Base-by-base conservation (phyloP, 306 rosid species). In the Vachellia collinsii region DNA sequence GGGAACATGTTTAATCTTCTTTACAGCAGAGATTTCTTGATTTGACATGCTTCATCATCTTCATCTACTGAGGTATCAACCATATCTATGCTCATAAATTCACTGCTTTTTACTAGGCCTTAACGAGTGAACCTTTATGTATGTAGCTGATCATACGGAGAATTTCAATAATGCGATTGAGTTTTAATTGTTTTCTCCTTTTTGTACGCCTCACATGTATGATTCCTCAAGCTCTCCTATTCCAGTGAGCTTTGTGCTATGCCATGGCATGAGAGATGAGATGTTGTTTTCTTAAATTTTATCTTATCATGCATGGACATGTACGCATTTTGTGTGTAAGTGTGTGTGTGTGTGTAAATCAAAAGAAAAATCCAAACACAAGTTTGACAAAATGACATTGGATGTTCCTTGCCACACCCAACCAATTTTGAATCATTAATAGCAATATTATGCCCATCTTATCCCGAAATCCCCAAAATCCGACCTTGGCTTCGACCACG, bases 41-140 rank as follows among this genome's bases (percentile, higher is more conserved):
- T 84, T 83, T 97, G 83, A 72, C 97, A 84, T 34, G 89, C 88
- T 71, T 84, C 95, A 5, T 86, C 97, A 36, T 94, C 94, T 4
- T 76, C 80, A 78, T 77, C 90, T 73, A 64, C 79, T 12, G 97
- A 94, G 97, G 97, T 94, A 89, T 78, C 72, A 42, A 7, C 8
- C 44, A 42, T 42, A 6, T 42, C 44, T 8, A 42, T 42, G 44
- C 44, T 42, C 20, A 43, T 23, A n/a, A 41, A 73, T 13, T 61
- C 48, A 42, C 23, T 36, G 69, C 58, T 37, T 20, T 82, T 41
- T 25, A 47, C 77, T 68, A 74, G 44, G 36, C 64, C 65, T 77
- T 53, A 58, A 20, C 56, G 54, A 80, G 23, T 69, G 39, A 74
- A 62, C 50, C 58, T 75, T 29, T 13, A 23, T 4, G 34, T 29